Percentiles rank a stretch among this genome's conserved stretches.
Evolutionary conservation across 305 asterid genomes (phyloP).

Genomic region (Ajuga reptans): DNA sequence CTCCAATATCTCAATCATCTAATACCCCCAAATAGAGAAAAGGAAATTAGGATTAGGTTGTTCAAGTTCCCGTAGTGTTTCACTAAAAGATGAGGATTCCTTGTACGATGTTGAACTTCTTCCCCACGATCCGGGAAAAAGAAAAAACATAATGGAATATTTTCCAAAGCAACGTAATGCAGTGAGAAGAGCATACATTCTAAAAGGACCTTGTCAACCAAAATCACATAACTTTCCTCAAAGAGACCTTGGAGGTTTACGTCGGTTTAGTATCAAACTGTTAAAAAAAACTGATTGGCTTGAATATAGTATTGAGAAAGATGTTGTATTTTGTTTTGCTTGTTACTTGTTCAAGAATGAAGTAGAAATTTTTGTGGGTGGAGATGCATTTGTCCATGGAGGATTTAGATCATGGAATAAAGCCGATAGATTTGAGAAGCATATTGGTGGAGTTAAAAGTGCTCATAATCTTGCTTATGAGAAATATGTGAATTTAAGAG

Average conservation of each 20-base stretch:
- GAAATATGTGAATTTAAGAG: background rate
- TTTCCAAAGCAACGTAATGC: background rate
- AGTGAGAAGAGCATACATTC: background rate
- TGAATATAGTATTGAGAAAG: background rate
- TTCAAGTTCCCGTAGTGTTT: no score
- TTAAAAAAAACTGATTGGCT: background rate
- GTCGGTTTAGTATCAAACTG: background rate
- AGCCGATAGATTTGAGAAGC: background rate
- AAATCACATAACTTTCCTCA: no score
- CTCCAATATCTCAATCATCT: no score
- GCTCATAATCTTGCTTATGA: background rate
- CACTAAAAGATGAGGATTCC: no score
- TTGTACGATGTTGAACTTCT: no score
- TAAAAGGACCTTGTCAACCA: no score
- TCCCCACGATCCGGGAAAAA: background rate
- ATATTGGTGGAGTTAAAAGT: background rate
- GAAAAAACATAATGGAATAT: background rate
- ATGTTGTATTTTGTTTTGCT: no score
- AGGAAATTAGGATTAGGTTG: no score
- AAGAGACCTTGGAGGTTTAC: background rate
- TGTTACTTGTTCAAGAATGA: background rate
- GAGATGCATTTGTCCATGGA: background rate
- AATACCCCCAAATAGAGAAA: no score
- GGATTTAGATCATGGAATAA: background rate
- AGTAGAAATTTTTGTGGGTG: background rate